A percentile compares a stretch with the other conserved stretches of the same genome.
Conservation (phyloP, 78 protist genomes). For the Capsaspora owczarzaki region DNA sequence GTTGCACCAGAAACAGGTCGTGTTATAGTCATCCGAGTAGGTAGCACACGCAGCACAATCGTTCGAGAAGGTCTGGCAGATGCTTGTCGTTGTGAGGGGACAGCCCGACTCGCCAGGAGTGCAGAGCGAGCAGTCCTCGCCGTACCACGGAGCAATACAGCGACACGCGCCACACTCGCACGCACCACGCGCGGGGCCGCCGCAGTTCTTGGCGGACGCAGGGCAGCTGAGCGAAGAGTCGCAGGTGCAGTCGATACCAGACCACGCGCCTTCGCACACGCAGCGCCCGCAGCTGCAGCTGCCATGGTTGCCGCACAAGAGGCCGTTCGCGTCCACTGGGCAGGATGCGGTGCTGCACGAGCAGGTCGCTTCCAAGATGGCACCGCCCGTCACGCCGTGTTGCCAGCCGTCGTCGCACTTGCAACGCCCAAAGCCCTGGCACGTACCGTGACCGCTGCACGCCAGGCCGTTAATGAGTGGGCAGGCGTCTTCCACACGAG, state of each 20-base stretch:
- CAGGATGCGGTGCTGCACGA: neutral
- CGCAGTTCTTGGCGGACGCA: no score
- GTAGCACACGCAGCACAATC: neutral
- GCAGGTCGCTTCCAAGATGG: neutral
- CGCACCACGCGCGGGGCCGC: neutral
- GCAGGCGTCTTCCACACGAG: neutral
- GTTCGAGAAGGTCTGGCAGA: neutral
- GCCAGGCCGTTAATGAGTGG: neutral
- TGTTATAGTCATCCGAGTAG: neutral
- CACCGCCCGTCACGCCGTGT: neutral
- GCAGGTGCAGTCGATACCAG: neutral
- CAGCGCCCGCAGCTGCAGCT: neutral
- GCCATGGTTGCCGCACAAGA: neutral
- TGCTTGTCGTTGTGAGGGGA: neutral
- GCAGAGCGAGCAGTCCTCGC: neutral
- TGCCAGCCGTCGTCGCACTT: slow-evolving; percentile 1
- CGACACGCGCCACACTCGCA: neutral
- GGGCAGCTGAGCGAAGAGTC: no score
- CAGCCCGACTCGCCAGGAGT: neutral
- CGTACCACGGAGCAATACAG: neutral
- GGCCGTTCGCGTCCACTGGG: neutral
- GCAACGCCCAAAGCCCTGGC: neutral
- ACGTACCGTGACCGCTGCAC: neutral
- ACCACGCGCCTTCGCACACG: neutral
- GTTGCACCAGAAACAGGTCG: neutral